phyloP scores from a whole-genome alignment of 495 filamentous ascomycete genomes.

The Pyronema domesticum region DNA sequence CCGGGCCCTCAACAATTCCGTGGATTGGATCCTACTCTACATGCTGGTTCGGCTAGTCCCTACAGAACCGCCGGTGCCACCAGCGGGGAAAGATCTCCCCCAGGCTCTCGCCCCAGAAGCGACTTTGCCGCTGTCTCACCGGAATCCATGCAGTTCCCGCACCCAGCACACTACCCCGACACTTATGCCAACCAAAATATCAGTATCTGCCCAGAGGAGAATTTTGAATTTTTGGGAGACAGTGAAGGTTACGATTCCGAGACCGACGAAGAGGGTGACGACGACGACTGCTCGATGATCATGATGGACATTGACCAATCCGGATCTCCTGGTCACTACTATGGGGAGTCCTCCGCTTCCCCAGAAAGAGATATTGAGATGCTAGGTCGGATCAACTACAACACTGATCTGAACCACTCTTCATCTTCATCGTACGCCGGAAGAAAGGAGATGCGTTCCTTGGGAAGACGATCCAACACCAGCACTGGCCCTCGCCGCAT shows the following conservation, averaged over 20 bases:
- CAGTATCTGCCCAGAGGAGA: background rate
- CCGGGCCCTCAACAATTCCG: too few relatives aligned
- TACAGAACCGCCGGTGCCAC: background rate
- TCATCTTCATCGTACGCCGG: background rate
- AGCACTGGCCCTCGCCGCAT: background rate
- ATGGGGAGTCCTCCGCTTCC: background rate
- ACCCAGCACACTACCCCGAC: background rate
- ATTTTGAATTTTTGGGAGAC: background rate
- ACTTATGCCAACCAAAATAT: background rate
- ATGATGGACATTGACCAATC: background rate
- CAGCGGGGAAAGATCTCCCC: background rate
- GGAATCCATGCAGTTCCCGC: background rate
- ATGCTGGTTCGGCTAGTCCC: background rate
- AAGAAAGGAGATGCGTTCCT: background rate
- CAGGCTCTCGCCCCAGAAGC: background rate
- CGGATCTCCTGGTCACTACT: background rate
- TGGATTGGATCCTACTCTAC: background rate
- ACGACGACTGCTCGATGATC: background rate
- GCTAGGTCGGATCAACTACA: too few relatives aligned
- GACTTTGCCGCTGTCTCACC: conserved; percentile 1
- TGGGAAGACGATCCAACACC: background rate
- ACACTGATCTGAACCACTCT: background rate
- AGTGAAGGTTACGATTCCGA: background rate
- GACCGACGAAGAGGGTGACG: background rate
- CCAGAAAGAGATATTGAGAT: background rate